phyloP scores from a whole-genome alignment of 2,329 filamentous ascomycete genomes.

The Colletotrichum sp. region DNA sequence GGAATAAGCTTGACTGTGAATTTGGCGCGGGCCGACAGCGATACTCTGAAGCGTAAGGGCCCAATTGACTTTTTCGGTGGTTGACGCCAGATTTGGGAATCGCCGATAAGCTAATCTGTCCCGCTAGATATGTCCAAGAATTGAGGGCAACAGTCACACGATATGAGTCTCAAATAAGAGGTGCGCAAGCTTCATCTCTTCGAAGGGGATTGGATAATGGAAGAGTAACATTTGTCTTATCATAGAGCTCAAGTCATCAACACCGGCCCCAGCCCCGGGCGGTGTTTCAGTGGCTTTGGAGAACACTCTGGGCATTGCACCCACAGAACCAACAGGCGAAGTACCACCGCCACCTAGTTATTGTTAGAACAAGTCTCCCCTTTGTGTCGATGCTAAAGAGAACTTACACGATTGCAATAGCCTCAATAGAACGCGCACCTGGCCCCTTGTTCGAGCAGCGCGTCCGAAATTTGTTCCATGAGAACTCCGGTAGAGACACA shows the following conservation, averaged over 20 bases:
- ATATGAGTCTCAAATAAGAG: constrained; percentile 9
- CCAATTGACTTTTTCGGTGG: not conserved
- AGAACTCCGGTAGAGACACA: constrained; percentile 4
- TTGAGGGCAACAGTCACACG: constrained; percentile 5
- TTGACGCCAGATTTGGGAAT: not conserved
- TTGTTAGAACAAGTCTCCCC: not conserved
- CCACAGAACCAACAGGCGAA: constrained; percentile 8
- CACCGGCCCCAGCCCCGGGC: not conserved
- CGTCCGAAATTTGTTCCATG: constrained; percentile 5
- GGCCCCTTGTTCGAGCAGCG: constrained; percentile 13
- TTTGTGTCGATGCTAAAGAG: not conserved
- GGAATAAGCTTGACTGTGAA: constrained; percentile 34
- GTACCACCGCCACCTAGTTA: constrained; percentile 15
- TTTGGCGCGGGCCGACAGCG: constrained; percentile 29
- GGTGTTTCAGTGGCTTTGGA: not conserved
- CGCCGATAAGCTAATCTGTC: not conserved
- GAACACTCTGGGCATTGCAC: constrained; percentile 12
- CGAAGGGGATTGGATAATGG: rapidly evolving
- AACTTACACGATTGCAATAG: not conserved
- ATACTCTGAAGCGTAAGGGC: constrained; percentile 19
- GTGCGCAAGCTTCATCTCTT: not conserved
- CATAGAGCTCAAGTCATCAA: constrained; percentile 2
- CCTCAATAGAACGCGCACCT: constrained; percentile 15
- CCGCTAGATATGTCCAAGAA: constrained; percentile 8
- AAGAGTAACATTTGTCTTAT: not conserved